Base-by-base conservation (phyloP, 768 basidiomycete species). In the Leccinum subgranulosum region DNA sequence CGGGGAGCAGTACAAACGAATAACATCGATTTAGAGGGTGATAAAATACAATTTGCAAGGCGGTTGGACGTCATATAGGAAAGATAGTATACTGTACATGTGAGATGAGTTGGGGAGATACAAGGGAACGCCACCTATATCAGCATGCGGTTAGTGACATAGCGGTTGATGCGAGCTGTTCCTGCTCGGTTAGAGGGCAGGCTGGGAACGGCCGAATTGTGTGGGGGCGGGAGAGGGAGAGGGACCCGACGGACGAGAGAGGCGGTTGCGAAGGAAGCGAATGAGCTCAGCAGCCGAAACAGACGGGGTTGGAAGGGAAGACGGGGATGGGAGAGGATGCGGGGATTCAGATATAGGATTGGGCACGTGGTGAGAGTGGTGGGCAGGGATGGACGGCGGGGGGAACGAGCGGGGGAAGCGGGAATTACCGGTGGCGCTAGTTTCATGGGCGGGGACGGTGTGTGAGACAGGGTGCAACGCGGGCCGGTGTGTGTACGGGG, bases 361-460 rank as follows among this genome's bases (percentile, higher is more conserved):
- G 36, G 25, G 43, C 61, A 62, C 61, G 56, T 62, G 61, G 50
- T 39, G 46, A 29, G 31, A 39, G 17, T 15, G 17, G 36, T 39
- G 39, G n/a, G 41, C 41, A 59, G 66, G 66, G 60, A 21, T 19
- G 51, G 33, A 12, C 4, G 39, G 54, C 17, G 61, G 50, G 50
- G 56, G 57, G 59, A 58, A 62, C 48, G 39, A 43, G 51, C 61
- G 68, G 67, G 56, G 33, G 3, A 11, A 11, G 52, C 68, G 69
- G 69, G 34, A 50, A 15, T 25, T 54, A 45, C 69, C 69, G 71
- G 65, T 73, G 69, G 69, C 69, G 68, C 53, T 28, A 7, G 61
- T 52, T 64, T 53, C 57, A 62, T 56, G 60, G 54, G 51, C 23
- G 45, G 45, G 45, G 33, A 31, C 15, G 53, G 28, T 41, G 53